phyloP scores from a whole-genome alignment of 495 filamentous ascomycete genomes.

The Tricharina praecox region DNA sequence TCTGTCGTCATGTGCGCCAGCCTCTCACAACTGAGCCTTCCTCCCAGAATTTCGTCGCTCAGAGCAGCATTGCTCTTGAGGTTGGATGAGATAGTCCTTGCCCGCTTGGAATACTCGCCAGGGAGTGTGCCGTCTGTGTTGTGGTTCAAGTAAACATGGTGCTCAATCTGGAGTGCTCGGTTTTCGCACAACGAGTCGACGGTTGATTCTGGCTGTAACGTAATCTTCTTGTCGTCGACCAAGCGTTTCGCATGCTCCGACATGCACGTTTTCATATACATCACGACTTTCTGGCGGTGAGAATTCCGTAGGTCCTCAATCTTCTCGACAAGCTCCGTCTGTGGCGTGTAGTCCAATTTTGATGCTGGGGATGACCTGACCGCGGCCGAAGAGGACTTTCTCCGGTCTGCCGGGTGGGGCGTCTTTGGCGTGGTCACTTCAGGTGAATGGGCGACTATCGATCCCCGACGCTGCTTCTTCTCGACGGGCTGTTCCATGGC shows the following conservation, averaged over 20 bases:
- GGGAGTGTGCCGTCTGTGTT: slow-evolving; percentile 29
- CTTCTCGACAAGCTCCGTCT: slow-evolving; percentile 21
- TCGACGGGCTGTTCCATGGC: not conserved
- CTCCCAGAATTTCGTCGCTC: slow-evolving; percentile 53
- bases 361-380: slow-evolving; percentile 3
- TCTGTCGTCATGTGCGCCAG: slow-evolving; percentile 70
- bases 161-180: slow-evolving; percentile 57
- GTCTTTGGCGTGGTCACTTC: not conserved
- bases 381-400: slow-evolving; percentile 9
- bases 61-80: slow-evolving; percentile 72
- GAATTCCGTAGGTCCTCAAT: slow-evolving; percentile 23
- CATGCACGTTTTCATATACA: slow-evolving; percentile 15
- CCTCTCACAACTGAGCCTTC: slow-evolving; percentile 48
- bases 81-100: slow-evolving; percentile 57
- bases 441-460: slow-evolving; percentile 6
- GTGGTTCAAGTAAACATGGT: slow-evolving; percentile 44
- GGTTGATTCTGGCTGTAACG: slow-evolving; percentile 36
- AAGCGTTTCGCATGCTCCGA: slow-evolving; percentile 33
- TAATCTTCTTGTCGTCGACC: slow-evolving; percentile 35
- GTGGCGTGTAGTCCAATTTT: slow-evolving; percentile 21
- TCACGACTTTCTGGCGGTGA: slow-evolving; percentile 23
- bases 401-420: not conserved
- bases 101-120: slow-evolving; percentile 38
- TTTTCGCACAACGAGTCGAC: slow-evolving; percentile 36
- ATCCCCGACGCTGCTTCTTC: slow-evolving; percentile 18